Evolutionary conservation across 225 moss, liverwort and hornwort species (phyloP), one percentile per base, ranked within the genome.

Genomic region (Antitrichia curtipendula): DNA sequence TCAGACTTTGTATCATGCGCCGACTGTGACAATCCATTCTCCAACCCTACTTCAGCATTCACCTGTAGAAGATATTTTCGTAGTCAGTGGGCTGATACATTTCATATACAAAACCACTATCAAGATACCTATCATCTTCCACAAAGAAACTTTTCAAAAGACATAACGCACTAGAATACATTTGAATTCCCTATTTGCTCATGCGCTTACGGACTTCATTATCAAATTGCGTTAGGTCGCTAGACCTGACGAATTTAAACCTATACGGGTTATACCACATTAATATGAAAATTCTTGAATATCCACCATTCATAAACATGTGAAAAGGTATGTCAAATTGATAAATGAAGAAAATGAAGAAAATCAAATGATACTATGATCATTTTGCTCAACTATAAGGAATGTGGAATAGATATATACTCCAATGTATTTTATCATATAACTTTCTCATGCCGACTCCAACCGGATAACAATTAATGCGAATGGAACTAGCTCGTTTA

Each of bases 21-120:
- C 52, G 85, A 89, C 69, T 91, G 94, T n/a, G 91, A 92, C 69
- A 88, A 91, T 31, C 92, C 94, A 89, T 93, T 93, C 78, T 90
- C 90, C 86, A 93, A 84, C 53, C 90, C 89, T 80, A 25, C 70
- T 82, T 91, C 92, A 86, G 79, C 82, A 82, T 92, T 90, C 57
- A 86, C 91, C 90, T 90, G 85, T n/a, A 83, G 20, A 90, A 88
- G 57, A 40, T 69, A 80, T 62, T 63, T 56, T 70, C 62, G 41
- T 43, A 69, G 57, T 92, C 63, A 92, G 75, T 80, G 56, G 68
- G 50, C 53, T 58, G 23, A 38, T 47, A 70, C 64, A 82, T 32
- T 71, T 73, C 73, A 66, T 78, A 71, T 77, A 64, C 78, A 78
- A 82, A 79, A 41, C 24, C 78, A 43, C 29, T 52, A 71, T 50